phyloP scores from a whole-genome alignment of 1,139 yeast genomes.

The Protomyces arabidopsidicola region DNA sequence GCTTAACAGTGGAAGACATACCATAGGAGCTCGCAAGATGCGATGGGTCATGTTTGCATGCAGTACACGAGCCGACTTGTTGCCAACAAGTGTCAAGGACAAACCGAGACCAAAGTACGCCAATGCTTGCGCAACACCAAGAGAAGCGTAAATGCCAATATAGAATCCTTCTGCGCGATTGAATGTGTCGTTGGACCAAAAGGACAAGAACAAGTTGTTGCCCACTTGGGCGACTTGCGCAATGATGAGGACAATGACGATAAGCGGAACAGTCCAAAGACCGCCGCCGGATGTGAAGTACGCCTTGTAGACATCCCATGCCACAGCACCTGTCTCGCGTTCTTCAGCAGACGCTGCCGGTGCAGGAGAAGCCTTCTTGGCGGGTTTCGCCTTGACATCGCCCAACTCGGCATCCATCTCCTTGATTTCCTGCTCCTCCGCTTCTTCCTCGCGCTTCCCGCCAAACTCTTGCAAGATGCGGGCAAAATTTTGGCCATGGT shows the following conservation, averaged over 20 bases:
- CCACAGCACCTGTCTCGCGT: slow-evolving; percentile 49
- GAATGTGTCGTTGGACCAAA: slow-evolving; percentile 67
- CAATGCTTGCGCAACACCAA: slow-evolving; percentile 43
- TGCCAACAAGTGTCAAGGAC: slow-evolving; percentile 43
- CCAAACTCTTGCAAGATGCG: slow-evolving; percentile 49
- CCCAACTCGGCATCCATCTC: slow-evolving; percentile 27
- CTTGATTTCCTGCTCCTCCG: slow-evolving; percentile 35
- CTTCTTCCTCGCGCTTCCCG: slow-evolving; percentile 39
- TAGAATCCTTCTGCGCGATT: slow-evolving; percentile 52
- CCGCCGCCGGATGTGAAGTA: slow-evolving; percentile 57
- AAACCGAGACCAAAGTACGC: slow-evolving; percentile 35
- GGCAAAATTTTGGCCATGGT: slow-evolving; percentile 47
- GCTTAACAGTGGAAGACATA: not conserved
- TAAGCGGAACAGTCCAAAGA: slow-evolving; percentile 48
- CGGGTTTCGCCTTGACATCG: slow-evolving; percentile 23
- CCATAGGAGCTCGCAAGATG: slow-evolving; percentile 62
- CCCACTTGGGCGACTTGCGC: slow-evolving; percentile 57
- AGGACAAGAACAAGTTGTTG: slow-evolving; percentile 78
- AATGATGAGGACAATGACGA: slow-evolving; percentile 44
- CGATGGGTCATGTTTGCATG: slow-evolving; percentile 52
- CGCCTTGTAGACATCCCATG: slow-evolving; percentile 46
- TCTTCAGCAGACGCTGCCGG: slow-evolving; percentile 44
- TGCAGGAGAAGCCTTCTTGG: slow-evolving; percentile 25
- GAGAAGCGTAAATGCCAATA: slow-evolving; percentile 66
- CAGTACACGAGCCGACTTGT: slow-evolving; percentile 42